Conservation (phyloP, 352 stramenopile genomes). For the Globisporangium cystogenes region DNA sequence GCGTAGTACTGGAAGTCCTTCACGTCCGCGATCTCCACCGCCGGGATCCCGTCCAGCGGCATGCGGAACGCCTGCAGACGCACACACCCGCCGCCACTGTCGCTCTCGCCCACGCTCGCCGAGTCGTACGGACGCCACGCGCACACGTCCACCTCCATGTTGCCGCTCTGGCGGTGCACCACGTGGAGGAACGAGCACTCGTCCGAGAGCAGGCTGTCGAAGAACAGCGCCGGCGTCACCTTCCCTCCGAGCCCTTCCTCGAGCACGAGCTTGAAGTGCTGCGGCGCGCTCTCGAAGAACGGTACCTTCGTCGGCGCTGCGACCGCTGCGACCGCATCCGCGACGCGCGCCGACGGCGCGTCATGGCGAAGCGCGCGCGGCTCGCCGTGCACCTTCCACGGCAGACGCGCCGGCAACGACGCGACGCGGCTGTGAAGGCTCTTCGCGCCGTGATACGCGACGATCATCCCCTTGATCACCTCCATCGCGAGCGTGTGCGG, state of each 20-base stretch:
- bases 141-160: constrained; percentile 59
- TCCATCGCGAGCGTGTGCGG: constrained; percentile 46
- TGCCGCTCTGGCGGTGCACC: constrained; percentile 28
- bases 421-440: constrained; percentile 21
- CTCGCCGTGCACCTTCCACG: constrained; percentile 26
- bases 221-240: constrained; percentile 46
- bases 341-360: background rate
- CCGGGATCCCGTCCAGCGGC: constrained; percentile 39
- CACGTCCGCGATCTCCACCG: constrained; percentile 35
- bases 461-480: constrained; percentile 43
- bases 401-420: constrained; percentile 33
- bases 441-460: constrained; percentile 22
- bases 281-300: constrained; percentile 45
- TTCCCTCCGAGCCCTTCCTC: constrained; percentile 34
- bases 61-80: constrained; percentile 58
- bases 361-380: background rate
- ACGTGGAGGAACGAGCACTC: constrained; percentile 44
- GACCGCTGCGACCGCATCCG: background rate
- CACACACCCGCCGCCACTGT: constrained; percentile 18
- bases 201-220: constrained; percentile 50
- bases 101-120: constrained; percentile 3
- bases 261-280: constrained; percentile 38
- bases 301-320: constrained; percentile 17
- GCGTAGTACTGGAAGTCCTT: constrained; percentile 63
- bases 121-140: constrained; percentile 28